Conservation (phyloP, 2,329 filamentous ascomycete species). For the Penicillium sp. region DNA sequence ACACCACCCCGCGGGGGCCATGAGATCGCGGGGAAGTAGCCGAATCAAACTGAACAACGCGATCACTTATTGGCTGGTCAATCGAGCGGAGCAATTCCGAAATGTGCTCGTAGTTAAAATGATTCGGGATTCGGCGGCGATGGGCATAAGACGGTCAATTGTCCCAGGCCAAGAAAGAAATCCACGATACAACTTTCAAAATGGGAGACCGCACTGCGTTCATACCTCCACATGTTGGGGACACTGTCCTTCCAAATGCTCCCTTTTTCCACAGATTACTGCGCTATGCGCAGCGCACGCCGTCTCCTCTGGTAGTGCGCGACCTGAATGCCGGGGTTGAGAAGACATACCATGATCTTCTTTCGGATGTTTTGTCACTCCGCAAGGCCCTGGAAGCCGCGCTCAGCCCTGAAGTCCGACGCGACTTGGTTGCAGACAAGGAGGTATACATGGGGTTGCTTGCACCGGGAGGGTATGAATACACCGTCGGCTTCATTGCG, state of each 20-base stretch:
- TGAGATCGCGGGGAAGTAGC: constrained; percentile 18
- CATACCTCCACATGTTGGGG: constrained; percentile 29
- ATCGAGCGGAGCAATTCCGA: not conserved
- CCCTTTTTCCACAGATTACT: constrained; percentile 34
- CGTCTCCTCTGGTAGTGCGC: constrained; percentile 28
- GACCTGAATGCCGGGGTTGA: constrained; percentile 34
- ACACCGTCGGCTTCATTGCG: constrained; percentile 35
- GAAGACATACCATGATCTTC: constrained; percentile 32
- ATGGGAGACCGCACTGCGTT: constrained; percentile 24
- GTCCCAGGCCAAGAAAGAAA: not conserved
- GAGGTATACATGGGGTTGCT: constrained; percentile 36
- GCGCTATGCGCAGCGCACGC: constrained; percentile 28
- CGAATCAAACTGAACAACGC: constrained; percentile 7
- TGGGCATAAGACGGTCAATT: not conserved
- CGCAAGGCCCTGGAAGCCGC: constrained; percentile 21
- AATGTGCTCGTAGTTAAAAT: not conserved
- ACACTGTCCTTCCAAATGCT: constrained; percentile 32
- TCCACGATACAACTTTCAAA: not conserved
- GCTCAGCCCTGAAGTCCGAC: constrained; percentile 15
- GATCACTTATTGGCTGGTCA: not conserved
- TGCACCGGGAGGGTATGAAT: constrained; percentile 38
- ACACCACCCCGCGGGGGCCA: constrained; percentile 12
- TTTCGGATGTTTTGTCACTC: constrained; percentile 33
- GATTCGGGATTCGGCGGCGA: not conserved
- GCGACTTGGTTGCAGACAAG: constrained; percentile 24